Evolutionary conservation across 2,329 filamentous ascomycete species (phyloP), one percentile per base, ranked within the genome.

Genomic region (Bipolaris gigantea): DNA sequence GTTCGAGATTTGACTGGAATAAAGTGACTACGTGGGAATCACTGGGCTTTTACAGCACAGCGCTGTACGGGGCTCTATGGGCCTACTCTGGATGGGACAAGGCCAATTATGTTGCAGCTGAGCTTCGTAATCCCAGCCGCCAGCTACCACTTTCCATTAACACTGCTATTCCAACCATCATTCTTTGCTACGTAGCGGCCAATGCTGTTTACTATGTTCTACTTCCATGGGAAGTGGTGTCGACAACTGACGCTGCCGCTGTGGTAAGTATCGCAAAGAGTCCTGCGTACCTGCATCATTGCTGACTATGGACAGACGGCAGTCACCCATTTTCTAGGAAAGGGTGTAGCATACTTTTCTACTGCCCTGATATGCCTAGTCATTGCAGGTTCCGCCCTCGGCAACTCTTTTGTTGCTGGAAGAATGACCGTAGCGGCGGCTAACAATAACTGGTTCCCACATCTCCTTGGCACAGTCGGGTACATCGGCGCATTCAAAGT

Each of bases 131-230:
- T 34, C 71, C 72, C 2, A 64, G 56, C 23, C 67, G 66, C n/a
- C 72, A 75, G 63, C 77, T 88, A 0, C 85, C 85, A 0, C 76
- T 85, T 0, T 83, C 84, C 1, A 84, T 88, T 64, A 85, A 87
- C 66, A 82, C 80, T 0, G 83, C 85, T 0, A 78, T 87, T 4
- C 84, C 84, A 0, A 84, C 81, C 0, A 85, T 86, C 35, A 81
- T 86, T 0, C 44, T 82, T 0, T 85, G 83, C 60, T 87, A 87
- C 63, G 75, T 87, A 15, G 75, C 80, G 0, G 80, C 84, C 0
- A 88, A 87, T 59, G 78, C 83, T 0, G 81, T 83, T 2, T 87
- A 87, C 71, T 87, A 87, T 58, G 74, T 87, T 8, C 71, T 87
- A 1, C 75, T 88, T 0, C 84, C 85, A 0, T 87, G 85, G 85